Percentiles rank a stretch among this genome's conserved stretches.
These are phyloP conservation scores for Lactarius hengduanensis DNA, from an alignment of 768 basidiomycete species.

Conservation along the genomic window DNA sequence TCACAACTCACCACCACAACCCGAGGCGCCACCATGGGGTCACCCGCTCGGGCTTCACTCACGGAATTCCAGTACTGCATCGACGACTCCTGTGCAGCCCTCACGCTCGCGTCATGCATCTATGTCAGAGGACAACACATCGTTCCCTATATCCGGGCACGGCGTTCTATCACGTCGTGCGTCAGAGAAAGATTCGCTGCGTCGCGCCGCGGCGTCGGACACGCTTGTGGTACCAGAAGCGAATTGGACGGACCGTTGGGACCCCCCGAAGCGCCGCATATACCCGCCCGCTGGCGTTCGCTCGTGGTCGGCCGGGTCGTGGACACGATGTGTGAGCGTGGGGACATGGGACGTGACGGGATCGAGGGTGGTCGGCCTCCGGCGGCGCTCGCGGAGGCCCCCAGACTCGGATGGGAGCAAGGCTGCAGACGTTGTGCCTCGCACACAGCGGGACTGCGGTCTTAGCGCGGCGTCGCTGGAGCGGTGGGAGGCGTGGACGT, in stretches of 20 bases:
- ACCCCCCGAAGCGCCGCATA: conserved; percentile 19
- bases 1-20: conserved; percentile 43
- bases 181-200: conserved; percentile 62
- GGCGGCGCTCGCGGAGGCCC: conserved; percentile 54
- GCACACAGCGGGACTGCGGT: conserved; percentile 37
- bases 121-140: conserved; percentile 46
- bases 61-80: conserved; percentile 57
- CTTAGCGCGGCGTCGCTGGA: conserved; percentile 66
- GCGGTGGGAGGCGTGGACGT: conserved; percentile 82
- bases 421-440: conserved; percentile 26
- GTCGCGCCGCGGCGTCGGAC: conserved; percentile 47
- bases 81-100: conserved; percentile 43
- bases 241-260: conserved; percentile 33
- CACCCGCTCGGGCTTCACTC: conserved; percentile 52
- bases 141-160: conserved; percentile 80
- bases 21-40: conserved; percentile 45
- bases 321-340: conserved; percentile 67
- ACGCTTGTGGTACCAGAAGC: conserved; percentile 46
- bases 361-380: conserved; percentile 63
- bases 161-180: conserved; percentile 72
- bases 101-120: conserved; percentile 51
- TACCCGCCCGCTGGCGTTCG: conserved; percentile 52
- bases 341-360: conserved; percentile 72
- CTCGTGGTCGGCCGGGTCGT: conserved; percentile 53
- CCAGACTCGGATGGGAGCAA: conserved; percentile 4